These are phyloP conservation scores for Pseudogymnoascus pannorum DNA, from an alignment of 2,329 filamentous ascomycete species.

Conservation along the genomic window DNA sequence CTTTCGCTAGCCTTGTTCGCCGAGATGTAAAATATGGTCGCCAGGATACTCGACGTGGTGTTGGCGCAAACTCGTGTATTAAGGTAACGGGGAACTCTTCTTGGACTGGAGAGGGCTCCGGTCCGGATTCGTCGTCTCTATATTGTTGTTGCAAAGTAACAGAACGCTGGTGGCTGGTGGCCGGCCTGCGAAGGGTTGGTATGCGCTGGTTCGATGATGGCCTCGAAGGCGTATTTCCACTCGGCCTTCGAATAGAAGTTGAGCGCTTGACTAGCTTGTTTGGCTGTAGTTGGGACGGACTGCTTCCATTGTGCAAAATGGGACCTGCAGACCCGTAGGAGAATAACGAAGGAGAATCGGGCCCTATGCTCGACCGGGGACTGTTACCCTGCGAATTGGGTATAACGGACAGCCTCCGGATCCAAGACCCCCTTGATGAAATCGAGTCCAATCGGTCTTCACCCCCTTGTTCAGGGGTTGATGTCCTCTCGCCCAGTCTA, in stretches of 20 bases:
- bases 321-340: slow-evolving; percentile 61
- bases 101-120: slow-evolving; percentile 12
- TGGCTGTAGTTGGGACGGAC: slow-evolving; percentile 44
- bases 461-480: slow-evolving; percentile 19
- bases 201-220: slow-evolving; percentile 54
- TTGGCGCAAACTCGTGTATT: slow-evolving; percentile 16
- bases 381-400: slow-evolving; percentile 59
- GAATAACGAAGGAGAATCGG: slow-evolving; percentile 58
- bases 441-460: slow-evolving; percentile 41
- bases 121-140: slow-evolving; percentile 20
- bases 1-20: slow-evolving; percentile 25
- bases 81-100: slow-evolving; percentile 13
- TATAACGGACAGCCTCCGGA: slow-evolving; percentile 61
- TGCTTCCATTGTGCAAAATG: slow-evolving; percentile 39
- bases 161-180: slow-evolving; percentile 72
- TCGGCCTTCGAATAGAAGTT: slow-evolving; percentile 45
- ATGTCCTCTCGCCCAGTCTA: slow-evolving; percentile 19
- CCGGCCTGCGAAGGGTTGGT: slow-evolving; percentile 61
- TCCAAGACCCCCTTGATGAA: slow-evolving; percentile 63
- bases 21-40: slow-evolving; percentile 28
- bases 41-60: slow-evolving; percentile 22
- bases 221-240: slow-evolving; percentile 36
- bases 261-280: slow-evolving; percentile 75
- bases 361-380: slow-evolving; percentile 55
- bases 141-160: slow-evolving; percentile 55